Evolutionary conservation across 139 green algal genomes (phyloP).

Genomic region (Microglena sp.): DNA sequence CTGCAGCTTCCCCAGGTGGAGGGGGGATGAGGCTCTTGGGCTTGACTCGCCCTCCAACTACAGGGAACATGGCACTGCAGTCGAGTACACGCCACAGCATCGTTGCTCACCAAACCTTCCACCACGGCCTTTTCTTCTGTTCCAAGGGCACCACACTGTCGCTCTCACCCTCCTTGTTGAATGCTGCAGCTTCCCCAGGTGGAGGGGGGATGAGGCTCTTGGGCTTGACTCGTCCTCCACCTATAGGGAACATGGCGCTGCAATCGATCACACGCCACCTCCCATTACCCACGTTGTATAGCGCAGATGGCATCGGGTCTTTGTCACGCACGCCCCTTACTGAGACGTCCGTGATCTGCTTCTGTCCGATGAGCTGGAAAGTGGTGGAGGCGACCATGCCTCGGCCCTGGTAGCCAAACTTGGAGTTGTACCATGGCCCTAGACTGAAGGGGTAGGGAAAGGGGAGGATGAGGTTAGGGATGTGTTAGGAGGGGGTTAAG

Average conservation of each 20-base stretch:
- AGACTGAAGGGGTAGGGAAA: slow-evolving; percentile 8
- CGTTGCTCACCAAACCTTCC: no score
- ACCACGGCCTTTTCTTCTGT: no score
- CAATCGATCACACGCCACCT: slow-evolving; percentile 31
- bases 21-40: slow-evolving; percentile 27
- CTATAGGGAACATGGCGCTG: slow-evolving; percentile 30
- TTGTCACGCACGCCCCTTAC: slow-evolving; percentile 14
- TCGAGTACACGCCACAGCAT: slow-evolving; percentile 35
- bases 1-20: no score
- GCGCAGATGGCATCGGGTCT: not conserved
- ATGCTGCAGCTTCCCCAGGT: no score
- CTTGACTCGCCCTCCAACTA: slow-evolving; percentile 17
- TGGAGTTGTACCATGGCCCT: slow-evolving; percentile 31
- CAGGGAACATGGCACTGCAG: slow-evolving; percentile 32
- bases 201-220: slow-evolving; percentile 25
- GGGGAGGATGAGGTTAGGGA: no score
- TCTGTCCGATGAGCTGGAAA: slow-evolving; percentile 21
- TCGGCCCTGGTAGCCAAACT: slow-evolving; percentile 19
- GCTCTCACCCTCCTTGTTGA: no score
- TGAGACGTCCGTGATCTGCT: slow-evolving; percentile 31
- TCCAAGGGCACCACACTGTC: no score
- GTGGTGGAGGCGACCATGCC: slow-evolving; percentile 22
- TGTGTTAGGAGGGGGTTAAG: no score
- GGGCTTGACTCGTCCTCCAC: slow-evolving; percentile 21
- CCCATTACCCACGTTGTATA: slow-evolving; percentile 31